Conservation (phyloP, 192 early-diverging fungal genomes). For the Kickxella alabastrina region DNA sequence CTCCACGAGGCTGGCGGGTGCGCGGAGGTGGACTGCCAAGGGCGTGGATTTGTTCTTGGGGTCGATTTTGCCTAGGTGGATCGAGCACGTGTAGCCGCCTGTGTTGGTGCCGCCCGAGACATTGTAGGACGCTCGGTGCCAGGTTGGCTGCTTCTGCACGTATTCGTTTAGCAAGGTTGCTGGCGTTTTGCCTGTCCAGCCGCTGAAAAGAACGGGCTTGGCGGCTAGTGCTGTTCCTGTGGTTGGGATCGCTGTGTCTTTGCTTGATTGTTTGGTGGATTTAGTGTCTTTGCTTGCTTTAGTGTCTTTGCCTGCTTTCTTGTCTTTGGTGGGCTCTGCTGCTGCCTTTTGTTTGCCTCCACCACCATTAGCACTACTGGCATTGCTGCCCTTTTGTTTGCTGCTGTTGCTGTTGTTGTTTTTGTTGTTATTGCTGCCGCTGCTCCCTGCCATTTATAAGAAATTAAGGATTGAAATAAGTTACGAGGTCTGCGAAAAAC, state of each 20-base stretch:
- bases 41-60: conserved; percentile 42
- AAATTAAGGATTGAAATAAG: too few species aligned
- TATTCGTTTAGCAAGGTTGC: conserved; percentile 73
- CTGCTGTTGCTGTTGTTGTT: too few species aligned
- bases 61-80: conserved; percentile 25
- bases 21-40: conserved; percentile 6
- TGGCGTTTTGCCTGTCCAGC: conserved; percentile 88
- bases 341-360: background rate
- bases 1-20: conserved; percentile 4
- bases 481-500: too few species aligned
- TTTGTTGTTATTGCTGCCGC: background rate
- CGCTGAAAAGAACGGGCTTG: conserved; percentile 55
- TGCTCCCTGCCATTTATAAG: background rate
- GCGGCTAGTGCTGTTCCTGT: background rate
- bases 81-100: conserved; percentile 45
- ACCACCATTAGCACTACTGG: background rate
- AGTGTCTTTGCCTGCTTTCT: conserved; percentile 1
- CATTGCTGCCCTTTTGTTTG: background rate
- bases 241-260: background rate
- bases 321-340: too few species aligned
- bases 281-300: too few species aligned
- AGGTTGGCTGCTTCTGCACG: conserved; percentile 59
- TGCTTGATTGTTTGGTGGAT: background rate
- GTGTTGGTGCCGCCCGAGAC: conserved; percentile 61
- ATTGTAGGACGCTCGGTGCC: conserved; percentile 70